Evolutionary conservation across 2,329 filamentous ascomycete species (phyloP).

Genomic region (Parasarocladium wereldwijsianum): DNA sequence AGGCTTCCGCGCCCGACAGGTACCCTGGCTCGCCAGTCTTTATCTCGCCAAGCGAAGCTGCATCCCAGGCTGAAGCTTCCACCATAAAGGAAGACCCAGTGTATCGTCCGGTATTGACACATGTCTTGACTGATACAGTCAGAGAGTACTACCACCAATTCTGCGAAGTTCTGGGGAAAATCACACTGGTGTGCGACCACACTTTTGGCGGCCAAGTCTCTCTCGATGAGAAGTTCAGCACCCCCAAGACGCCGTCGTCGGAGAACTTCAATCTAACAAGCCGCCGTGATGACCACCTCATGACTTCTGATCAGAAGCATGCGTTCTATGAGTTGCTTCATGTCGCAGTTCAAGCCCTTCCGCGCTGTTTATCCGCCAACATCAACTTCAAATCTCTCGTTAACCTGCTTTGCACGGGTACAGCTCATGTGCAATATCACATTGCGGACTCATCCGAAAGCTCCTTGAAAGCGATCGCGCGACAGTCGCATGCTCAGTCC

Average conservation of each 20-base stretch:
- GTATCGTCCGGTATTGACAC: conserved; percentile 47
- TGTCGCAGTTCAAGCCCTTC: conserved; percentile 87
- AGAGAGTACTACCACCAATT: conserved; percentile 82
- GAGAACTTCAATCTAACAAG: conserved; percentile 91
- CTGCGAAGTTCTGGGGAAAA: conserved; percentile 88
- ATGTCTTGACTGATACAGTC: conserved; percentile 56
- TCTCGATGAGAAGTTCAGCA: conserved; percentile 85
- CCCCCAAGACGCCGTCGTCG: conserved; percentile 86
- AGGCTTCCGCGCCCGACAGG: conserved; percentile 25
- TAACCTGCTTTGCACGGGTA: conserved; percentile 90
- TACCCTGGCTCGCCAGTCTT: conserved; percentile 34
- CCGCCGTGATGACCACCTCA: conserved; percentile 64
- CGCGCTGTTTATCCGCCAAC: conserved; percentile 80
- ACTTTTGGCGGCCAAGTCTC: conserved; percentile 93
- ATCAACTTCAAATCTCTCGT: conserved; percentile 90
- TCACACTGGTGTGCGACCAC: conserved; percentile 92
- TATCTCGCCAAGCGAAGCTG: conserved; percentile 17
- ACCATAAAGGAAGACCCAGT: conserved; percentile 44
- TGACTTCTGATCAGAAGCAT: conserved; percentile 68
- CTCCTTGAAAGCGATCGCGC: conserved; percentile 87
- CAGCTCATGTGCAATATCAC: conserved; percentile 83
- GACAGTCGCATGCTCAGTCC: conserved; percentile 83
- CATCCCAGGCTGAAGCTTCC: conserved; percentile 12
- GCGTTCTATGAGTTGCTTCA: conserved; percentile 92
- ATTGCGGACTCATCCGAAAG: conserved; percentile 87